Base-by-base conservation (phyloP, 805 yeast genomes). In the Kurtzmaniella cleridarum region DNA sequence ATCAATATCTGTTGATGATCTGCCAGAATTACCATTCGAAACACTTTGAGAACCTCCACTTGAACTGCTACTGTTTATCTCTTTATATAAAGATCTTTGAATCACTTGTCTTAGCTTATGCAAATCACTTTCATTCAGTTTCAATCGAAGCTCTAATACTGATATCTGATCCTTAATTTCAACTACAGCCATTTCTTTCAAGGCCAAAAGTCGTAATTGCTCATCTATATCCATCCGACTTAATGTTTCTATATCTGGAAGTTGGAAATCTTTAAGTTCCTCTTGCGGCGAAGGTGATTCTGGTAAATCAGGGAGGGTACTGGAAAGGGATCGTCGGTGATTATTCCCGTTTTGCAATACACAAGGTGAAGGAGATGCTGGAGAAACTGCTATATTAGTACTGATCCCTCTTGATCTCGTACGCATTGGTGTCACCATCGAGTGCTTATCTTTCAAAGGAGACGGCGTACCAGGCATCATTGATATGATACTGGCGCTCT, bases 181-280 rank as follows among this genome's bases (percentile, higher is more conserved):
- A 36, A 83, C 71, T 23, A 83, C 64, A 18, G 73, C 75, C 75
- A 80, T 75, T 53, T 84, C 93, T 50, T 81, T 83, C 30, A 76
- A 62, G 0, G 91, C 91, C 33, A 84, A 59, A 7, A 71, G 60
- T 44, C 86, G 69, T 35, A 83, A 58, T 35, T 79, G 74, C 3
- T 72, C 76, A 41, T 76, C 78, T 5, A 81, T 62, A 30, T 70
- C 78, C 40, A 59, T 38, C 6, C 36, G 38, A 7, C 41, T 36
- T 11, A 66, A 50, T 34, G 58, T 59, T 17, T 57, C 63, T 18
- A 51, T 42, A 18, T 53, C 55, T 3, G 71, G 71, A 6, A 66
- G 44, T 1, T 63, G 57, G 5, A 59, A 38, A 34, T 63, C 67
- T 32, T 50, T 51, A 18, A 48, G 42, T 6, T 55, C 61, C 23